A percentile compares a stretch with the other conserved stretches of the same genome.
Evolutionary conservation across 345 rosid species (phyloP).

Genomic region (Laguncularia racemosa): DNA sequence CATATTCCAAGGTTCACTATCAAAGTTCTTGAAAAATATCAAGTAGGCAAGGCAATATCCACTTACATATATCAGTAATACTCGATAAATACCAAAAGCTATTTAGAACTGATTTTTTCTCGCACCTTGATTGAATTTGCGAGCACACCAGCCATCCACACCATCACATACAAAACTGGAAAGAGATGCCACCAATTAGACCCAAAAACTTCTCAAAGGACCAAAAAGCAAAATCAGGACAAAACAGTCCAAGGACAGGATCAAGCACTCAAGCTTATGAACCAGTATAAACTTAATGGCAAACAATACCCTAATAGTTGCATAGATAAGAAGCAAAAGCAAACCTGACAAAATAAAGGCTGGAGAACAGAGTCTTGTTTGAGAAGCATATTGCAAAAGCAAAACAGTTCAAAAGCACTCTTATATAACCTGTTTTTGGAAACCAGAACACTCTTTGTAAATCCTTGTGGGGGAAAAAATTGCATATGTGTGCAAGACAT

Average conservation of each 20-base stretch:
- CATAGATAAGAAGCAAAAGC: neutral
- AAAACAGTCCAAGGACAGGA: neutral
- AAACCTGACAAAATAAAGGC: conserved; percentile 70
- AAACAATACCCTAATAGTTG: no score
- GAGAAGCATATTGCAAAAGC: conserved; percentile 82
- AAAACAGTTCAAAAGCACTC: conserved; percentile 68
- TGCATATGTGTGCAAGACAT: no score
- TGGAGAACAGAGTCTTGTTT: conserved; percentile 65
- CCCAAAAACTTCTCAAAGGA: neutral
- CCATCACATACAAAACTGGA: conserved; percentile 93
- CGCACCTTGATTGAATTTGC: conserved; percentile 89
- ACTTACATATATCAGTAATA: neutral
- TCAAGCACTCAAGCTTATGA: neutral
- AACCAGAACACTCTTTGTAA: conserved; percentile 9
- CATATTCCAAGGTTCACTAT: no score
- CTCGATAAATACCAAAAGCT: neutral
- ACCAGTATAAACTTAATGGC: conserved; percentile 1
- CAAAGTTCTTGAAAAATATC: no score
- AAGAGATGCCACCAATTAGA: neutral
- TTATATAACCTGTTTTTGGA: conserved; percentile 48
- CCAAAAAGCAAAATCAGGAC: no score
- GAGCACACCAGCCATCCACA: conserved; percentile 93
- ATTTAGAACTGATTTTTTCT: neutral
- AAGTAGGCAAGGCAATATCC: no score
- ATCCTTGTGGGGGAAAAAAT: neutral